Conservation (phyloP, 495 filamentous ascomycete species). For the Xylaria grammica region DNA sequence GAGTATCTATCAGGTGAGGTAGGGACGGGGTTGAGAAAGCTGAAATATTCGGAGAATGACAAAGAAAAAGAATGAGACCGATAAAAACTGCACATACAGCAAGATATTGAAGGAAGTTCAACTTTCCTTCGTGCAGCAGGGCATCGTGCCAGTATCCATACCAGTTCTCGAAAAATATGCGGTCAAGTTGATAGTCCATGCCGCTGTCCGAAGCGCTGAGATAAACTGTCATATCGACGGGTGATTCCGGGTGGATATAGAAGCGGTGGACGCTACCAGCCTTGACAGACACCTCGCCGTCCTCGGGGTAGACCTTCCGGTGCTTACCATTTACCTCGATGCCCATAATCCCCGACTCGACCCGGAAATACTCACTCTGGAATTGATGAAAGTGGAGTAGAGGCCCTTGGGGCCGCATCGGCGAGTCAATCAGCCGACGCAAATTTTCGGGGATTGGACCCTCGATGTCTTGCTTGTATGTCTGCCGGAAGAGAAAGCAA, state of each 20-base stretch:
- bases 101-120: constrained; percentile 44
- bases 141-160: constrained; percentile 50
- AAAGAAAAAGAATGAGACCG: no score
- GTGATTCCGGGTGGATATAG: constrained; percentile 24
- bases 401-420: constrained; percentile 28
- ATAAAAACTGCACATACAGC: no score
- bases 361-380: constrained; percentile 39
- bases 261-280: constrained; percentile 37
- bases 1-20: not conserved
- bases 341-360: constrained; percentile 32
- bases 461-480: not conserved
- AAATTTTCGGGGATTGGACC: constrained; percentile 1
- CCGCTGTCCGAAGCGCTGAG: constrained; percentile 11
- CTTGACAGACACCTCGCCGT: constrained; percentile 35
- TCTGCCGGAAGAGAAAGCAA: constrained; percentile 16
- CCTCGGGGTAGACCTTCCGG: constrained; percentile 22
- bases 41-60: no score
- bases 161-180: constrained; percentile 55
- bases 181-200: constrained; percentile 32
- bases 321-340: constrained; percentile 34
- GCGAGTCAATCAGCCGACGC: constrained; percentile 1
- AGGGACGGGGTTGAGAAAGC: not conserved
- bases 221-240: constrained; percentile 16
- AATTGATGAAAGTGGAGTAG: constrained; percentile 41
- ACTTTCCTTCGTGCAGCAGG: constrained; percentile 30